Evolutionary conservation across 192 early-diverging fungal species (phyloP).

Genomic region (Geosiphon pyriformis): DNA sequence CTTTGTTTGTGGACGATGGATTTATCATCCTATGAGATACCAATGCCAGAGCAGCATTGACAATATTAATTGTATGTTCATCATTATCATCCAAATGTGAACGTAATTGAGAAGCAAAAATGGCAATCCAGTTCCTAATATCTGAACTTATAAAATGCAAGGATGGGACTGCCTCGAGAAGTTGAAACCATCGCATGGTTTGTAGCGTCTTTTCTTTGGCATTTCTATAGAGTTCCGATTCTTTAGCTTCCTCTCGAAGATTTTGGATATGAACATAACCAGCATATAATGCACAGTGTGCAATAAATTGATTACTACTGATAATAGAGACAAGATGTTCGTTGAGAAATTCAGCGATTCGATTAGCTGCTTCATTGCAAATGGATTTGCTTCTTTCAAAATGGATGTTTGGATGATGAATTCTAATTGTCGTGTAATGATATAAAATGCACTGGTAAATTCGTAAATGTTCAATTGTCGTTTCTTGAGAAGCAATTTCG

Average conservation of each 20-base stretch:
- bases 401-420: conserved; percentile 4
- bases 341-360: conserved; percentile 5
- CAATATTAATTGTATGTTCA: neutral
- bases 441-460: conserved; percentile 15
- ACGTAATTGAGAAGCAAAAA: conserved; percentile 11
- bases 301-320: conserved; percentile 18
- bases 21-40: neutral
- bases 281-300: conserved; percentile 15
- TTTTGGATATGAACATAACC: conserved; percentile 15
- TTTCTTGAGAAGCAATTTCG: neutral
- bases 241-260: too few relatives aligned
- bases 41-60: neutral
- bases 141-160: neutral
- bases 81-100: neutral
- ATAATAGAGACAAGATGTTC: conserved; percentile 10
- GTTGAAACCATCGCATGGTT: conserved; percentile 5
- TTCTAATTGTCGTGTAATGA: conserved; percentile 19
- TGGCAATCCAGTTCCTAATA: conserved; percentile 5
- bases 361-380: conserved; percentile 10
- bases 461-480: conserved; percentile 15
- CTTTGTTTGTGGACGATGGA: neutral
- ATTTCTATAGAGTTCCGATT: neutral
- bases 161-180: neutral
- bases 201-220: neutral
- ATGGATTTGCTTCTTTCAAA: neutral